Percentiles rank a stretch among this genome's conserved stretches.
Evolutionary conservation across 495 filamentous ascomycete species (phyloP).

Genomic region (Aspergillus haitiensis): DNA sequence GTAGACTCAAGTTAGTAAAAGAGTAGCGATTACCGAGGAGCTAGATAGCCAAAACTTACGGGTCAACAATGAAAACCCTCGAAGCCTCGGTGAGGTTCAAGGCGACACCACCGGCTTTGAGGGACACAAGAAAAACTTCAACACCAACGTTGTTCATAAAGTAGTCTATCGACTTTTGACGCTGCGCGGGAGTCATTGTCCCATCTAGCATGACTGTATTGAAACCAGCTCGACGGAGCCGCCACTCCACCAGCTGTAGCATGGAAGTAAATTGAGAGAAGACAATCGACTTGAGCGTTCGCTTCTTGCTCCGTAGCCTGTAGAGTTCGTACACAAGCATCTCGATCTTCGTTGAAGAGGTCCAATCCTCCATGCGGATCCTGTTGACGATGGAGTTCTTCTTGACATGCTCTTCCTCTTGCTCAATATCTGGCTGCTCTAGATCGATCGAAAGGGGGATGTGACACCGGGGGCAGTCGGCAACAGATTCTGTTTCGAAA

Average conservation of each 20-base stretch:
- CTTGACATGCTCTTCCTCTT: conserved; percentile 79
- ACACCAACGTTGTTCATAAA: conserved; percentile 94
- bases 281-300: conserved; percentile 84
- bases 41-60: conserved; percentile 54
- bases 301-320: conserved; percentile 81
- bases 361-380: conserved; percentile 97
- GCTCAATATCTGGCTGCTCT: conserved; percentile 89
- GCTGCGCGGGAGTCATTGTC: conserved; percentile 89
- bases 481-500: conserved; percentile 57
- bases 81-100: conserved; percentile 93
- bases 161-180: conserved; percentile 86
- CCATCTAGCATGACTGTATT: conserved; percentile 97
- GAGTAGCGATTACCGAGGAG: not conserved
- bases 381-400: conserved; percentile 96
- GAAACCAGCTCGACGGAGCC: conserved; percentile 88
- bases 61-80: conserved; percentile 92
- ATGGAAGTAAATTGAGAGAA: conserved; percentile 74
- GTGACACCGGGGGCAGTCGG: conserved; percentile 91
- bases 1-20: conserved; percentile 12
- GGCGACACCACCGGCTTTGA: conserved; percentile 94
- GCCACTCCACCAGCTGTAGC: conserved; percentile 87
- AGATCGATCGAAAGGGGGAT: conserved; percentile 86
- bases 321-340: conserved; percentile 90
- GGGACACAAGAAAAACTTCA: conserved; percentile 89
- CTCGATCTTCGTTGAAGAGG: conserved; percentile 96